Evolutionary conservation across 768 basidiomycete species (phyloP), one percentile per base, ranked within the genome.

Genomic region (Auricularia sp.): DNA sequence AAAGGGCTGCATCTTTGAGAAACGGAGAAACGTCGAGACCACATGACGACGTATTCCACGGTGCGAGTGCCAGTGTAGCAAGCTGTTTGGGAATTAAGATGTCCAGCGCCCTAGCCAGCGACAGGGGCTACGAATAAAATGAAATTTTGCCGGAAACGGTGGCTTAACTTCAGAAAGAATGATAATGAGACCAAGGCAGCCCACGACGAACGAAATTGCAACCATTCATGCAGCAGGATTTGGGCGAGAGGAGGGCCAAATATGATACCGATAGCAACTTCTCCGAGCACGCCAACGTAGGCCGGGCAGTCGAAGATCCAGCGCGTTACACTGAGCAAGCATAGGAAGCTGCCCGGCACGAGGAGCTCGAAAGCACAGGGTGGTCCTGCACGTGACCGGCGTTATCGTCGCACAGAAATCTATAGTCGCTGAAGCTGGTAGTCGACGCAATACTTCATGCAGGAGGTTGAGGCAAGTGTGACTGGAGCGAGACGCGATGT

Each of bases 201-300:
- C 78, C 3, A 78, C 29, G 2, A 67, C 71, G 16, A 75, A 63
- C 51, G 77, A 1, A 76, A 71, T 56, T 72, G 68, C 70, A 83
- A 75, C 71, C 79, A 76, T 5, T 72, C 68, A 11, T 68, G 62
- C 3, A 77, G 75, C 3, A 83, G 68, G 66, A 86, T 80, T 39
- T 74, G 73, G 2, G 79, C 77, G 0, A 80, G 74, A 7, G 85
- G 81, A 6, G 77, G 73, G 7, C 85, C 85, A 70, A 77, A 85
- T 6, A 85, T 71, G 66, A 85, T 78, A 6, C 86, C 85, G 11
- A 85, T 68, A 23, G 77, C 69, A n/a, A 85, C 77, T 42, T 84
- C 80, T 3, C 84, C 84, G 44, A 87, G 72, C 0, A 81, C 69
- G 1, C 79, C 80, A 1, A 81, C 83, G 66, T 81, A 74, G 10